Evolutionary conservation across 306 rosid genomes (phyloP), one percentile per base, ranked within the genome.

Genomic region (Quercus berberidifolia): DNA sequence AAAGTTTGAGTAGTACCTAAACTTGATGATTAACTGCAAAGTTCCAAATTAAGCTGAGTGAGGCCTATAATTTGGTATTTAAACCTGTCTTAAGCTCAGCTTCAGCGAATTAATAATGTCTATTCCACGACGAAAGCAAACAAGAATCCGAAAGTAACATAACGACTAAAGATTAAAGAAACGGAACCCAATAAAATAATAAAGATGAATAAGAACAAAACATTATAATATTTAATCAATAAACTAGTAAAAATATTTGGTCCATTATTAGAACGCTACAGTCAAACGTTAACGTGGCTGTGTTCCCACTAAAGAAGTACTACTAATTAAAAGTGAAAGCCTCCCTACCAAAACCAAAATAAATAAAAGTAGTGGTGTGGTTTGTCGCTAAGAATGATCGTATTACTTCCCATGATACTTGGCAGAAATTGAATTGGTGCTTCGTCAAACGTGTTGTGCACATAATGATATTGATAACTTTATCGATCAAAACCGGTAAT

Each of bases 91-190:
- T 31, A 76, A 14, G 64, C 84, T 80, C 13, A 7, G 81, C 74
- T 75, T 74, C 18, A 20, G 43, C 41, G 54, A 59, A 73, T 69
- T 70, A 79, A 74, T 56, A 79, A 33, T 19, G 69, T 65, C 76
- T 20, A 57, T 84, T 55, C 28, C 60, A 56, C 82, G 59, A 80
- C 82, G 59, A 80, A 86, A 83, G 79, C 88, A 70, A 81, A 81
- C 86, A 86, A 83, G 33, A 49, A 70, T 49, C 72, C 74, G 62
- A 85, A 83, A 87, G 88, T 79, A 81, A 81, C 64, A 18, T 64
- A 84, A 52, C 57, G 38, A 87, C 69, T 19, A 11, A 73, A 87
- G 80, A 73, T 67, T 33, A 67, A 31, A 67, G 51, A 67, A 84
- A 73, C 12, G 63, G 74, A 76, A 75, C 41, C 31, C 63, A 83